Evolutionary conservation across 129 eudicot genomes (phyloP), one percentile per base, ranked within the genome.

Genomic region (Calendula officinalis): DNA sequence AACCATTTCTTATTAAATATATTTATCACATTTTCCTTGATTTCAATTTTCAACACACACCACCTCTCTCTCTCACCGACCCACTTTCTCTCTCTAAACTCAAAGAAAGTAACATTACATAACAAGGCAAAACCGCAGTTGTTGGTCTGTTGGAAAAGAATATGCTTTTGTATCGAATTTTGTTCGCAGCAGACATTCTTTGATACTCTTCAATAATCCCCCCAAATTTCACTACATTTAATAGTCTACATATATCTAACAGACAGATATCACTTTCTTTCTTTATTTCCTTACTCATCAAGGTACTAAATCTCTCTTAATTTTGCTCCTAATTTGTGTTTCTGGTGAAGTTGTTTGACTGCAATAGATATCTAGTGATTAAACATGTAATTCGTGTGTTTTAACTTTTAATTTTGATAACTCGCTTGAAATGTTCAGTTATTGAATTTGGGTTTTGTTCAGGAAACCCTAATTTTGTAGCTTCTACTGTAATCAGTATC

Each of bases 141-240:
- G 10, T 49, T 46, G 34, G 43, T 15, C 35, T 17, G 47, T 5
- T 14, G 5, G 33, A 75, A 61, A 32, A 51, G 82, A 81, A 81
- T 74, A 82, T 79, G 80, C 81, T 59, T 49, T 74, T 78, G 35
- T 53, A 38, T 61, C 69, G 57, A 51, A 75, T 48, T 50, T 68
- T 70, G 77, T 83, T 76, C 73, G 47, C 61, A 27, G 73, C 75
- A 64, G 77, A 79, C 82, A 64, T 65, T 76, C 77, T 67, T 62
- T 42, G 40, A 62, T 45, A 62, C 71, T 68, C 71, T 22, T 73
- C 42, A 57, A 68, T 60, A 55, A 63, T 63, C 56, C 35, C 9
- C 58, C 42, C 38, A 3, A 15, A 33, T 54, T 17, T 72, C 34
- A 55, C 3, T 58, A 62, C 1, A 56, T 14, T 39, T 37, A 3